A percentile compares a stretch with the other conserved stretches of the same genome.
Evolutionary conservation across 176 grass and related monocot species (phyloP).

Genomic region (Elymus sibiricus): DNA sequence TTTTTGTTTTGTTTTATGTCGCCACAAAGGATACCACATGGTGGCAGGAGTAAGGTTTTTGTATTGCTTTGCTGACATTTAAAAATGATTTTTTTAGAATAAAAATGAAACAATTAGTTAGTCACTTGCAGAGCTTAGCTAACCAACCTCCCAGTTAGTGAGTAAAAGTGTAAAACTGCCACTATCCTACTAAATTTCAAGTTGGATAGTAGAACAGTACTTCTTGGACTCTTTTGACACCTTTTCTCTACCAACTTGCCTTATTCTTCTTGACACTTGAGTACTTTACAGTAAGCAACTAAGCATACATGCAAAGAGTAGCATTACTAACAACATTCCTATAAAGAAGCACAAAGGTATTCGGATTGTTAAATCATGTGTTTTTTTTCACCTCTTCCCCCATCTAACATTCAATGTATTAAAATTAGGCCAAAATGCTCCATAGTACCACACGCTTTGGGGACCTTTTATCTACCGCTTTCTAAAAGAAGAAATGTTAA

Average conservation of each 20-base stretch:
- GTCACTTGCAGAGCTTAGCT: not conserved
- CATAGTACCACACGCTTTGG: not conserved
- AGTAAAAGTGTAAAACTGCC: not conserved
- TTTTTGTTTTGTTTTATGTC: not conserved
- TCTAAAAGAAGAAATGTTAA: not conserved
- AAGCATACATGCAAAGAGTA: not conserved
- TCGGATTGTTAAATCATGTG: not conserved
- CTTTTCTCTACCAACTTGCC: constrained; percentile 18
- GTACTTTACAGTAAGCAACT: not conserved
- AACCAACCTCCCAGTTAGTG: not conserved
- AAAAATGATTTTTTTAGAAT: no score
- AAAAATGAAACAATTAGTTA: not conserved
- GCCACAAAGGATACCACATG: not conserved
- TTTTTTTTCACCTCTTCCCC: not conserved
- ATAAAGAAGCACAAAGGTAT: not conserved
- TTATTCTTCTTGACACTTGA: constrained; percentile 6
- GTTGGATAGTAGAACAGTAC: constrained; percentile 1
- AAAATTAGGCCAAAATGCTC: constrained; percentile 15
- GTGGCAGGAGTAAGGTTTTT: not conserved
- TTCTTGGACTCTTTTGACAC: not conserved
- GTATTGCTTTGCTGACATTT: not conserved
- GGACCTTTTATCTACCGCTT: not conserved
- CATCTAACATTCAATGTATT: constrained; percentile 16
- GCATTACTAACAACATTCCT: not conserved
- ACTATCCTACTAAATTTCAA: not conserved